These are phyloP conservation scores for Paspalum notatum DNA, from an alignment of 176 grass and related monocot genomes.

Conservation along the genomic window DNA sequence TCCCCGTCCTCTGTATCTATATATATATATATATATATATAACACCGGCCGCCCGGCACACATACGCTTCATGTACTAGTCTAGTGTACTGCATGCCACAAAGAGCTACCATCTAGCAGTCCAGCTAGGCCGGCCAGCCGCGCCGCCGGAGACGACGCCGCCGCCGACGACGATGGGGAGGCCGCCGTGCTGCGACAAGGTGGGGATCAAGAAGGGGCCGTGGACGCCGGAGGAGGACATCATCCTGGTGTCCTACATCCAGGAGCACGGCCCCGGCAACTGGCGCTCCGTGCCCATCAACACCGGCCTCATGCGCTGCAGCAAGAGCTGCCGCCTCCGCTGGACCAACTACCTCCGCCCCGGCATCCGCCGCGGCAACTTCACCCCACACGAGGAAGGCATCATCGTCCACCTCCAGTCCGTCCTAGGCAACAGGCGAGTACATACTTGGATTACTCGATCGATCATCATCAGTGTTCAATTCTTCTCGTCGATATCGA, in stretches of 20 bases:
- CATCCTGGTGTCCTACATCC: conserved; percentile 82
- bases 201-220: conserved; percentile 80
- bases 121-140: neutral
- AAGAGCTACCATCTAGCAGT: no score
- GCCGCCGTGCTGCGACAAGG: conserved; percentile 83
- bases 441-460: no score
- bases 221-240: conserved; percentile 95
- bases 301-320: conserved; percentile 83
- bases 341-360: conserved; percentile 93
- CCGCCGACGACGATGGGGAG: conserved; percentile 58
- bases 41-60: neutral
- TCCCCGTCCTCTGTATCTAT: neutral
- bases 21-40: no score
- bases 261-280: conserved; percentile 86
- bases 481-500: no score
- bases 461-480: no score
- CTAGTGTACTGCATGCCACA: no score
- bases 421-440: conserved; percentile 76
- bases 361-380: conserved; percentile 81
- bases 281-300: conserved; percentile 79
- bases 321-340: conserved; percentile 90
- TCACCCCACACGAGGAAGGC: conserved; percentile 73
- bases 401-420: conserved; percentile 87
- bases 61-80: no score
- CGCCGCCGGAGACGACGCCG: neutral